phyloP scores from a whole-genome alignment of 1,284 basidiomycete genomes.

The Irpex lacteus region DNA sequence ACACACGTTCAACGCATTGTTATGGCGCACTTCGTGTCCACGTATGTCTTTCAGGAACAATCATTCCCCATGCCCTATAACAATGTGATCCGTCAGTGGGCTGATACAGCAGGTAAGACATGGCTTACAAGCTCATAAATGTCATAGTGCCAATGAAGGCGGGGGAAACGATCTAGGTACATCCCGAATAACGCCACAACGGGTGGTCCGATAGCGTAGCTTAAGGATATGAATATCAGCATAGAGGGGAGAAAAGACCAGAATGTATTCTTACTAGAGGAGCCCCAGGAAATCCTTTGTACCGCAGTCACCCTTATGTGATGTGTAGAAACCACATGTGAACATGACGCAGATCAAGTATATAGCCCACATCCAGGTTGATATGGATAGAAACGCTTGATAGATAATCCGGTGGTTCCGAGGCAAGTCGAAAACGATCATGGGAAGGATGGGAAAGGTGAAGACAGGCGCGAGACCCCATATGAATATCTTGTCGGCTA shows the following conservation, averaged over 20 bases:
- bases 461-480: slow-evolving; percentile 50
- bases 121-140: slow-evolving; percentile 58
- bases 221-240: slow-evolving; percentile 15
- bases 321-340: slow-evolving; percentile 51
- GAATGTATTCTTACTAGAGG: slow-evolving; percentile 58
- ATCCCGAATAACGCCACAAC: slow-evolving; percentile 78
- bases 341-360: slow-evolving; percentile 60
- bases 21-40: slow-evolving; percentile 52
- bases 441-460: slow-evolving; percentile 40
- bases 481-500: slow-evolving; percentile 59
- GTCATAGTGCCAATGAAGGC: slow-evolving; percentile 56
- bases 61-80: slow-evolving; percentile 46
- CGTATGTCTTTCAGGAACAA: slow-evolving; percentile 49
- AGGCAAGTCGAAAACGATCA: slow-evolving; percentile 71
- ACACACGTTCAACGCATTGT: background rate
- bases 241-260: background rate
- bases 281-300: slow-evolving; percentile 56
- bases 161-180: slow-evolving; percentile 65
- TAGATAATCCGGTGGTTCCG: slow-evolving; percentile 57
- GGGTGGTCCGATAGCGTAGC: slow-evolving; percentile 61
- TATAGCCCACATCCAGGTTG: slow-evolving; percentile 54
- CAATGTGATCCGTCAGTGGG: background rate
- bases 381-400: slow-evolving; percentile 51
- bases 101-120: background rate
- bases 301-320: slow-evolving; percentile 33